Evolutionary conservation across 306 rosid species (phyloP).

Genomic region (Pterocarpus macrocarpus): DNA sequence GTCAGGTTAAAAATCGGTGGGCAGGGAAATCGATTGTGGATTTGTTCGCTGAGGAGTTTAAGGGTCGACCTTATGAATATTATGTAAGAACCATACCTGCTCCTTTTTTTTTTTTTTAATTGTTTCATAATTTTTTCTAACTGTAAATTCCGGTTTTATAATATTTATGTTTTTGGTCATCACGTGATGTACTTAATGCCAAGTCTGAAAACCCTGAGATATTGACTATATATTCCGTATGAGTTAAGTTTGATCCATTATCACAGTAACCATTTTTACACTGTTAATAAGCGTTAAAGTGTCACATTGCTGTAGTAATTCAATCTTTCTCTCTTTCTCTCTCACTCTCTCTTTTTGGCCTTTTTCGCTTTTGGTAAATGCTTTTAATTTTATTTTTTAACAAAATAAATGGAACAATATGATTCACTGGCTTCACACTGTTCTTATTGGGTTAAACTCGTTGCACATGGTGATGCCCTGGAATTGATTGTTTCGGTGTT

Average conservation of each 20-base stretch:
- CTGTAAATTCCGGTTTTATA: not conserved
- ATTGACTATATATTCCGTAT: not conserved
- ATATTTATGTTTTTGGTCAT: not conserved
- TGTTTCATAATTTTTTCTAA: not conserved
- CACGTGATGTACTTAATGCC: not conserved
- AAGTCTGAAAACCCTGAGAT: not conserved
- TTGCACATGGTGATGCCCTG: not conserved
- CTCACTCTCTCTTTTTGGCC: too few relatives aligned
- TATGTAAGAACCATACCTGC: constrained; percentile 59
- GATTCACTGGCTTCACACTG: not conserved
- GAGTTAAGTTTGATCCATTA: not conserved
- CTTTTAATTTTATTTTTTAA: too few relatives aligned
- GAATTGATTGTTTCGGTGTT: constrained; percentile 28
- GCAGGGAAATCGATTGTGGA: constrained; percentile 90
- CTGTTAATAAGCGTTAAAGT: not conserved
- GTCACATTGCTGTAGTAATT: not conserved
- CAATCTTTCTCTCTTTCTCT: too few relatives aligned
- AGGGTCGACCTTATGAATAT: constrained; percentile 88
- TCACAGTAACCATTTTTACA: not conserved
- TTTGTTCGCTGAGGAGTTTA: constrained; percentile 89
- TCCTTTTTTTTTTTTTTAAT: not conserved
- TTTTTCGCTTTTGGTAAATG: too few relatives aligned
- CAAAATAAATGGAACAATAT: not conserved
- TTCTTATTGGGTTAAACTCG: not conserved
- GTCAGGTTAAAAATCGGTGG: constrained; percentile 94